Base-by-base conservation (phyloP, 1,139 yeast species). In the Sugiyamaella xylanicola region DNA sequence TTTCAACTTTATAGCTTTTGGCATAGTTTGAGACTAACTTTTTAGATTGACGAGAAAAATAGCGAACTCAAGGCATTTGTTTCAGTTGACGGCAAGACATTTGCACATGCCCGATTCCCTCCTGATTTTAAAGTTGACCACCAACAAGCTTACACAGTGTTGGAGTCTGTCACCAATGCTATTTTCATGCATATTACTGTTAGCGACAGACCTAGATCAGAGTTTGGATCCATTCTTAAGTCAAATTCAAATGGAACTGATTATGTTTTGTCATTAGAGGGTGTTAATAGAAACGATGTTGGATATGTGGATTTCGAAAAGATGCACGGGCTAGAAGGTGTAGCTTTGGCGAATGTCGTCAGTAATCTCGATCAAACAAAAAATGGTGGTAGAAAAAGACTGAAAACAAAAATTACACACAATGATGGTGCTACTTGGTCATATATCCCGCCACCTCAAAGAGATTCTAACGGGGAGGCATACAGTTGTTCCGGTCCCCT, bases 171-270 rank as follows among this genome's bases (percentile, higher is more conserved):
- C 39, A 80, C 92, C 0, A 83, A 87, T 37, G 82, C 96, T 0
- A 77, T 93, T 4, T 87, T 92, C 71, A 71, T 93, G 74, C 97
- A 91, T 69, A 87, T 91, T 5, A 87, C 97, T 0, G 85, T 91
- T 0, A 77, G 77, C 61, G 70, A 74, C 22, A 77, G 76, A 5
- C 57, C 67, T 0, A 83, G 80, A 8, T 69, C 73, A 9, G 95
- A 90, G 64, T 85, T 71, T 71, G 99, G 99, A 7, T 77, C 90
- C 0, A 75, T 95, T n/a, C 76, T 93, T 65, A 93, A 93, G 67
- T 89, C 97, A 0, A 92, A 93, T 68, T 87, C 89, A n/a, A 90
- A 92, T 65, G 99, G 99, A 59, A 91, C 98, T 0, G 83, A 88
- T n/a, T 92, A 88, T 68, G 93, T 88, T 2, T 74, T 84, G 29